Conservation (phyloP, 768 basidiomycete species). For the Suillus placidus region DNA sequence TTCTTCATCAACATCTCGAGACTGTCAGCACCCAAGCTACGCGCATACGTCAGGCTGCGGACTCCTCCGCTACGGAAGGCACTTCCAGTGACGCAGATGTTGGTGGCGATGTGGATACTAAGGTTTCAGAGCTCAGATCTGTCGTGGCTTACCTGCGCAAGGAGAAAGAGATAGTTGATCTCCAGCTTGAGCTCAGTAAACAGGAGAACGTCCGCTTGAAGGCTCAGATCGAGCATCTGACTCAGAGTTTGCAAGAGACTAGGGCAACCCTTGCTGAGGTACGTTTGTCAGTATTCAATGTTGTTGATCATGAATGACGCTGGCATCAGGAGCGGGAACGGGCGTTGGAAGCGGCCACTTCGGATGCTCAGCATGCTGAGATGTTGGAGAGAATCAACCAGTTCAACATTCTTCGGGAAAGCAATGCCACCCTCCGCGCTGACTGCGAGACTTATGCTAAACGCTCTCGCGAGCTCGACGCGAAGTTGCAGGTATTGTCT, state of each 20-base stretch:
- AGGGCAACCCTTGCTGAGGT: constrained; percentile 74
- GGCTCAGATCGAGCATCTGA: constrained; percentile 73
- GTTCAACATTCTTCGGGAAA: constrained; percentile 82
- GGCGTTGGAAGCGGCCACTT: constrained; percentile 68
- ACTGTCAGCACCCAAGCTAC: constrained; percentile 81
- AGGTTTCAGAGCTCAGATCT: constrained; percentile 72
- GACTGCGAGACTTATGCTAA: constrained; percentile 75
- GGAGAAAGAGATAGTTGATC: constrained; percentile 91
- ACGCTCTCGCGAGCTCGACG: constrained; percentile 67
- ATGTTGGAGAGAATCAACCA: constrained; percentile 87
- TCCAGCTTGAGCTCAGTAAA: constrained; percentile 80
- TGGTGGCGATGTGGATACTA: constrained; percentile 57
- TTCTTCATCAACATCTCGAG: constrained; percentile 84
- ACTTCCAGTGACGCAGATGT: constrained; percentile 47
- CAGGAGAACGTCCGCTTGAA: constrained; percentile 76
- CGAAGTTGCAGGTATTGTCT: constrained; percentile 57
- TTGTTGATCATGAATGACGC: constrained; percentile 3
- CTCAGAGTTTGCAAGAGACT: constrained; percentile 69
- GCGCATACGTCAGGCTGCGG: constrained; percentile 73
- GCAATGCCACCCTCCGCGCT: constrained; percentile 81
- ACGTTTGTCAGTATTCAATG: constrained; percentile 14
- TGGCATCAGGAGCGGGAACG: constrained; percentile 73
- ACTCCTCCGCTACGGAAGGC: constrained; percentile 44
- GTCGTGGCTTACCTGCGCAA: constrained; percentile 83
- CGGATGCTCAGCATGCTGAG: constrained; percentile 80